Percentiles rank a stretch among this genome's conserved stretches.
Conservation (phyloP, 768 basidiomycete genomes). For the Termitomyces sp. region DNA sequence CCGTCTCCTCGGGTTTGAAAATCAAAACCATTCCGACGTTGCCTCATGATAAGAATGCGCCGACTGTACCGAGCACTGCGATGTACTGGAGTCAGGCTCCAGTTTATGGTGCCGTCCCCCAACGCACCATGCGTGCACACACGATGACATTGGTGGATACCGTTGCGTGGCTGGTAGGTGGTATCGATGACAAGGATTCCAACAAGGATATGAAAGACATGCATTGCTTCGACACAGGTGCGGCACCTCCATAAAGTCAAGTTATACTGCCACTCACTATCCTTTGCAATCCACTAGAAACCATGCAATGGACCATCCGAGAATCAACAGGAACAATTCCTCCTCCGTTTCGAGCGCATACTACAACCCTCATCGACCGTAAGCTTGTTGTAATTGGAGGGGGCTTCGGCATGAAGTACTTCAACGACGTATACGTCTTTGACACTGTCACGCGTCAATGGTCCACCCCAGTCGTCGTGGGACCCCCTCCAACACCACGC, state of each 20-base stretch:
- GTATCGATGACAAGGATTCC: constrained; percentile 77
- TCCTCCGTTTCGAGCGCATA: constrained; percentile 84
- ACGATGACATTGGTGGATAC: constrained; percentile 81
- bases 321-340: constrained; percentile 76
- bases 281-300: constrained; percentile 45
- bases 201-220: constrained; percentile 75
- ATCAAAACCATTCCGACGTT: constrained; percentile 52
- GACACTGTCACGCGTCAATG: constrained; percentile 74
- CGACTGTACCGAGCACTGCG: constrained; percentile 61
- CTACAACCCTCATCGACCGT: constrained; percentile 77
- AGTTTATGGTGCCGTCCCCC: constrained; percentile 67
- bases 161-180: constrained; percentile 85
- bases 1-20: constrained; percentile 25
- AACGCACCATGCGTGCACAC: constrained; percentile 73
- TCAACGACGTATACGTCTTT: constrained; percentile 77
- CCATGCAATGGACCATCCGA: constrained; percentile 85
- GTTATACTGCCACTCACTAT: background rate
- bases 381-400: constrained; percentile 86
- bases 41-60: constrained; percentile 57
- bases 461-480: constrained; percentile 45
- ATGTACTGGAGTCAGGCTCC: constrained; percentile 90
- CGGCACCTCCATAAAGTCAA: constrained; percentile 8
- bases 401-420: constrained; percentile 79
- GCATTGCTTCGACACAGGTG: constrained; percentile 84
- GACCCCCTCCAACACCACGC: constrained; percentile 55